phyloP scores from a whole-genome alignment of 257 asterid species.

The Handroanthus guayacan region DNA sequence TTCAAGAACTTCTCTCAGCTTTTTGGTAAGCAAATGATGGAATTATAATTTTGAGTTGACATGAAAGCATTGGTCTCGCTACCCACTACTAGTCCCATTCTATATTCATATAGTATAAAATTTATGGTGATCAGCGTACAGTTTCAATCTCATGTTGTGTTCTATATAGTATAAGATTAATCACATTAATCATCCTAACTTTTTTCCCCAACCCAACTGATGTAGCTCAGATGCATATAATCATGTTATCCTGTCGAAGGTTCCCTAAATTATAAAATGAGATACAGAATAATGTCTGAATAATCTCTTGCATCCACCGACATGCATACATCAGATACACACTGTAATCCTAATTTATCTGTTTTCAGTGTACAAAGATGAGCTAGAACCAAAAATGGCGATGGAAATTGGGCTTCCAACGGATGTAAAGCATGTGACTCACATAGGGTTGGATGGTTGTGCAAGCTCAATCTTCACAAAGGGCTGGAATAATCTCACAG shows the following conservation, averaged over 20 bases:
- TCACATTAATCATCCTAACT: background rate
- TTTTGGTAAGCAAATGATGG: constrained; percentile 52
- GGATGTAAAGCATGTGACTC: constrained; percentile 79
- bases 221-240: background rate
- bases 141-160: background rate
- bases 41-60: background rate
- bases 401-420: constrained; percentile 76
- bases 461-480: constrained; percentile 57
- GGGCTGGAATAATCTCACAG: constrained; percentile 47
- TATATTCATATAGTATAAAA: background rate
- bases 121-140: background rate
- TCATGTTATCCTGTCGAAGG: background rate
- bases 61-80: background rate
- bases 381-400: constrained; percentile 49
- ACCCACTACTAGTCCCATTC: background rate
- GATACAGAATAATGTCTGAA: background rate
- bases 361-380: constrained; percentile 62
- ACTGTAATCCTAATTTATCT: background rate
- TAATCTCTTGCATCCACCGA: background rate
- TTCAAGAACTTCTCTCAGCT: constrained; percentile 64
- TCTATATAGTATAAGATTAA: background rate
- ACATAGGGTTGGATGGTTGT: constrained; percentile 73
- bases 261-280: background rate
- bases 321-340: background rate
- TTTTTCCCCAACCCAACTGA: background rate